Base-by-base conservation (phyloP, 257 asterid species). In the Echium plantagineum region DNA sequence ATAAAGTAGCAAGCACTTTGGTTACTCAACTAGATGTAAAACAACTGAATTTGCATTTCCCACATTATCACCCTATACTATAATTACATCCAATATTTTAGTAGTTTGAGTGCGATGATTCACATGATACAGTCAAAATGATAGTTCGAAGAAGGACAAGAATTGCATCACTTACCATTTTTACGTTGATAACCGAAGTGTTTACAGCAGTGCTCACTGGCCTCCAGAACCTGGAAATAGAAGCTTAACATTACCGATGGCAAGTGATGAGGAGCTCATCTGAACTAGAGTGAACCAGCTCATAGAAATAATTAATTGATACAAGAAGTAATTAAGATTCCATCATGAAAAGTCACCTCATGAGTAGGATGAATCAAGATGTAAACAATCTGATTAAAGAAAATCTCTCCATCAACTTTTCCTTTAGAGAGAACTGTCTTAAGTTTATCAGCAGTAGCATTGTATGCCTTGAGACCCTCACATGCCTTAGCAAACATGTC, bases 311-410 rank as follows among this genome's bases (percentile, higher is more conserved):
- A 32, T 32, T 9, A 32, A 32, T 32, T 32, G 7, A 32, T 32
- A 3, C 4, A 32, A 32, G n/a, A n/a, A n/a, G n/a, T n/a, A n/a
- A n/a, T n/a, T n/a, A n/a, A n/a, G 46, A 35, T 35, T 35, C 9
- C 10, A 35, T 35, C 9, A 35, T 35, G 32, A n/a, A 47, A 63
- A 67, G 2, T 35, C 46, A 90, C 98, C 97, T 85, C 71, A 59
- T 80, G 70, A 19, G 94, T 73, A 0, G 95, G 89, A 58, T 77
- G 75, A 61, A 91, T 90, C 69, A 84, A 75, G 19, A 85, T 95
- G 47, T 69, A 85, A 60, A 91, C 90, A 71, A 94, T 85, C 84
- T 88, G 95, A 68, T 80, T 85, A 64, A 73, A 91, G 87, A 79
- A 84, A 64, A 84, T 82, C 49, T 95, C 94, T 21, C 84, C 70